Conservation (phyloP, 371 early-diverging fungal genomes). For the Circinella umbellata region DNA sequence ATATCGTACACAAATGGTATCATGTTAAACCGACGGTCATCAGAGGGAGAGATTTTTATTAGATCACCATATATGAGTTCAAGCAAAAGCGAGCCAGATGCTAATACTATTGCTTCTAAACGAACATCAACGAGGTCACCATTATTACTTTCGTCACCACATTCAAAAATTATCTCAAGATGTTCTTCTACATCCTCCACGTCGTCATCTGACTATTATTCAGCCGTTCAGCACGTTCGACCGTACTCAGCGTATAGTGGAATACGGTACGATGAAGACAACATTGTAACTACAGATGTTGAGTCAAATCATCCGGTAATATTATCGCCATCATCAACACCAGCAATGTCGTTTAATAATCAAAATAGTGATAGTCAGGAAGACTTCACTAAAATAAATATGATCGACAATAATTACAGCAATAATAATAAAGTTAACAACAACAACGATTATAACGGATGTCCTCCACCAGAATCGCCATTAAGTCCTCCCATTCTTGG, state of each 20-base stretch:
- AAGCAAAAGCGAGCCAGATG: neutral
- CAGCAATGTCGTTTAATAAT: neutral
- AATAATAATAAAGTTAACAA: too few relatives aligned
- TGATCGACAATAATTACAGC: too few relatives aligned
- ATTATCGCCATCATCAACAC: neutral
- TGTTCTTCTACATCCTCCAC: neutral
- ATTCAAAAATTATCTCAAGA: neutral
- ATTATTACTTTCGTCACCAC: neutral
- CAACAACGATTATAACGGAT: neutral
- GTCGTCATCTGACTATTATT: neutral
- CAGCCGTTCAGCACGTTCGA: neutral
- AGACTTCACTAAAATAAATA: too few relatives aligned
- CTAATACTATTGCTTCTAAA: neutral
- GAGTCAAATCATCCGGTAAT: neutral
- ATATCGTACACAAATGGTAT: neutral
- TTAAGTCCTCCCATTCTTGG: neutral
- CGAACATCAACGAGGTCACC: neutral
- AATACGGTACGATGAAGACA: neutral
- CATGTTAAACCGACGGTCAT: neutral
- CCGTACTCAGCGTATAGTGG: neutral
- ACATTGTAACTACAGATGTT: neutral
- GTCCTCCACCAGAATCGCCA: neutral
- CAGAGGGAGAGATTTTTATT: neutral
- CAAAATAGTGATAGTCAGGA: too few relatives aligned
- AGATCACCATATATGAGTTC: neutral